Evolutionary conservation across 345 rosid genomes (phyloP).

Genomic region (Geranium rotundifolium): DNA sequence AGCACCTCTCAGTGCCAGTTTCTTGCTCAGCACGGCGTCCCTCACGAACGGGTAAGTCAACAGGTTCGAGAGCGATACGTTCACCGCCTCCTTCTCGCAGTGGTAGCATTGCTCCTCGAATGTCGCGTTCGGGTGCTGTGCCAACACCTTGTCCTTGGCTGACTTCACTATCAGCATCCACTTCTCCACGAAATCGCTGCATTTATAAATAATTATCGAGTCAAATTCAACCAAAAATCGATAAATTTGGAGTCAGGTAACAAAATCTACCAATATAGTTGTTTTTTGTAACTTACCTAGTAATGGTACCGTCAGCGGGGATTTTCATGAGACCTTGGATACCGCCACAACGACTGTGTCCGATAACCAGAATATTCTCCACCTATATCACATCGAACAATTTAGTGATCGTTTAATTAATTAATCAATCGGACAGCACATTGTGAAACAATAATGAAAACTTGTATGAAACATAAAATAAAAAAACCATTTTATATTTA

Average conservation of each 20-base stretch:
- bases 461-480: no score
- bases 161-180: constrained; percentile 74
- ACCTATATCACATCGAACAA: constrained; percentile 31
- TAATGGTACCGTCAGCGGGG: constrained; percentile 46
- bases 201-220: background rate
- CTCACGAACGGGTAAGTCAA: constrained; percentile 76
- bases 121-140: constrained; percentile 23
- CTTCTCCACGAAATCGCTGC: constrained; percentile 78
- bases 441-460: constrained; percentile 1
- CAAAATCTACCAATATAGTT: no score
- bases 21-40: constrained; percentile 46
- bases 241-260: no score
- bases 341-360: constrained; percentile 96
- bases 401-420: no score
- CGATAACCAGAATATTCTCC: constrained; percentile 76
- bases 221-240: no score
- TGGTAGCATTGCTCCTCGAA: constrained; percentile 59
- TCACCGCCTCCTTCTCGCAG: constrained; percentile 93
- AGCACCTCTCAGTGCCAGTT: constrained; percentile 51
- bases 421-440: no score
- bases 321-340: constrained; percentile 84
- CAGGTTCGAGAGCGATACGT: constrained; percentile 60
- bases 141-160: constrained; percentile 62
- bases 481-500: constrained; percentile 7
- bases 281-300: constrained; percentile 21